phyloP scores from a whole-genome alignment of 345 rosid species.

The Gossypium bickii region DNA sequence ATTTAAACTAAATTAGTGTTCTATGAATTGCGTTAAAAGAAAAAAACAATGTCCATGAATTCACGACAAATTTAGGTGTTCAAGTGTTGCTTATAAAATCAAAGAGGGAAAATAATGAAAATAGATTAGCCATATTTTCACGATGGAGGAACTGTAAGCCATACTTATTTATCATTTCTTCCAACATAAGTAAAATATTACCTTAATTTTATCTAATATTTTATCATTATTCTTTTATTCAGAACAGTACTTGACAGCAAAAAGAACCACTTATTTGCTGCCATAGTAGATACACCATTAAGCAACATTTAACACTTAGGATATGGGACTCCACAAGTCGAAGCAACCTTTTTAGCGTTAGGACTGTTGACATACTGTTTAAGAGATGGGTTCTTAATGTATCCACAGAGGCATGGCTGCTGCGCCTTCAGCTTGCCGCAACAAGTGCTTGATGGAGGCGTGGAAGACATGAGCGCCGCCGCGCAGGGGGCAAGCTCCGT shows the following conservation, averaged over 20 bases:
- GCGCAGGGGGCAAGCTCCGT: constrained; percentile 51
- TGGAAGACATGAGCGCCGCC: constrained; percentile 29
- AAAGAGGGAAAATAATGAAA: background rate
- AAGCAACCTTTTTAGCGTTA: constrained; percentile 37
- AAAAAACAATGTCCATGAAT: too few relatives aligned
- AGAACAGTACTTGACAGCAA: background rate
- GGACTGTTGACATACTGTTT: constrained; percentile 40
- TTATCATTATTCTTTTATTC: background rate
- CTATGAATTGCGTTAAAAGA: too few relatives aligned
- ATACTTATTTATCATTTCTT: too few relatives aligned
- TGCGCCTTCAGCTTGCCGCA: constrained; percentile 58
- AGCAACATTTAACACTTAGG: constrained; percentile 43
- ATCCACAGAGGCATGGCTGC: constrained; percentile 61
- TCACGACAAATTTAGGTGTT: background rate
- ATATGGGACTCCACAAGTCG: constrained; percentile 40
- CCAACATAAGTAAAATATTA: background rate
- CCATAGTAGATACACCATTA: background rate
- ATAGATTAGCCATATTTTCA: background rate
- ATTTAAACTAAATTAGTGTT: too few relatives aligned
- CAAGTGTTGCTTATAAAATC: background rate
- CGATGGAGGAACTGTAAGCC: too few relatives aligned
- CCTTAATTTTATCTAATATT: background rate
- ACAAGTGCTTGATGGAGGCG: constrained; percentile 44
- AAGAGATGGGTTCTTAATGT: constrained; percentile 42
- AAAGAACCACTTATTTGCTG: background rate